These are phyloP conservation scores for Avena insularis DNA, from an alignment of 176 grass and related monocot genomes.

Conservation along the genomic window DNA sequence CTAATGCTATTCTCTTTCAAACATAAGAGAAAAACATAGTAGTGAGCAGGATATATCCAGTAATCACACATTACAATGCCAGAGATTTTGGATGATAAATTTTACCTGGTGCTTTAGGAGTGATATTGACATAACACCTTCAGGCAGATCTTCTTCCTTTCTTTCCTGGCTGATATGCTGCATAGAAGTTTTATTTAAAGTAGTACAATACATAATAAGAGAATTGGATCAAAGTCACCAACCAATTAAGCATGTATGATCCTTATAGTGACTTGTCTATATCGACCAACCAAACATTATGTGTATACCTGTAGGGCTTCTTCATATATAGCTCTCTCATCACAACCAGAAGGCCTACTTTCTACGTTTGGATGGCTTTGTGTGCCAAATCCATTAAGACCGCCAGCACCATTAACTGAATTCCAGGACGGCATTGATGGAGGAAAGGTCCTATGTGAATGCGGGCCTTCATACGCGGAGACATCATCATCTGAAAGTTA, in stretches of 20 bases:
- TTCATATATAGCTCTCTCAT: slow-evolving; percentile 83
- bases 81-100: neutral
- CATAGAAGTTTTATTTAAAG: slow-evolving; percentile 14
- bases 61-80: slow-evolving; percentile 31
- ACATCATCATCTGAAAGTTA: slow-evolving; percentile 62
- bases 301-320: slow-evolving; percentile 84
- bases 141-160: slow-evolving; percentile 73
- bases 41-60: slow-evolving; percentile 26
- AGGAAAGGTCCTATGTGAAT: slow-evolving; percentile 58
- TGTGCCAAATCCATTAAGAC: slow-evolving; percentile 35
- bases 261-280: slow-evolving; percentile 1
- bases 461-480: slow-evolving; percentile 47
- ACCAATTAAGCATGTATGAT: neutral
- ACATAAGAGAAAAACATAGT: slow-evolving; percentile 46
- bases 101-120: slow-evolving; percentile 95
- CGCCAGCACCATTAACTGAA: slow-evolving; percentile 36
- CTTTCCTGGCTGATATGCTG: slow-evolving; percentile 80
- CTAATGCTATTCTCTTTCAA: slow-evolving; percentile 87
- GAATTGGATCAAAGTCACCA: neutral
- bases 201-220: slow-evolving; percentile 15
- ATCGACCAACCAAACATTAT: slow-evolving; percentile 28
- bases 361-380: slow-evolving; percentile 49
- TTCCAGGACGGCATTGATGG: slow-evolving; percentile 45
- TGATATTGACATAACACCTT: slow-evolving; percentile 77
- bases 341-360: slow-evolving; percentile 53